phyloP scores from a whole-genome alignment of 129 eudicot species.

The Flaveria bidentis region DNA sequence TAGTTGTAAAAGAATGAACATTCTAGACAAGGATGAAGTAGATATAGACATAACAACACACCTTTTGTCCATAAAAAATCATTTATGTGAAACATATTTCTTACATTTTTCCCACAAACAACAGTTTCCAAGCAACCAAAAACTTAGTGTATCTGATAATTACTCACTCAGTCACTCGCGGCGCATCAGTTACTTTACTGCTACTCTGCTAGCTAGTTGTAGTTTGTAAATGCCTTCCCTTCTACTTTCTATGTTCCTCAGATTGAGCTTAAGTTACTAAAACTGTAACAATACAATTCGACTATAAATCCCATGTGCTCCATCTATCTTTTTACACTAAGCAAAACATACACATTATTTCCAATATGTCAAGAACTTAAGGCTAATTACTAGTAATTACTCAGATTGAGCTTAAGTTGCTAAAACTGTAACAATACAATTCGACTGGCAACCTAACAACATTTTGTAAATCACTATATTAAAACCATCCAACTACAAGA shows the following conservation, averaged over 20 bases:
- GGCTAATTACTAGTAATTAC: no score
- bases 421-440: no score
- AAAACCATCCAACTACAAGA: slow-evolving; percentile 5
- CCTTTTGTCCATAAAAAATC: background rate
- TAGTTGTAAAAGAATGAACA: background rate
- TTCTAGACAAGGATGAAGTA: background rate
- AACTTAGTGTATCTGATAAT: background rate
- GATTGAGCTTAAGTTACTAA: slow-evolving; percentile 3
- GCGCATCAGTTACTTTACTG: background rate
- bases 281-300: background rate
- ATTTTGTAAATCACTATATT: slow-evolving; percentile 10
- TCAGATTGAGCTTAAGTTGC: no score
- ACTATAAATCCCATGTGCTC: background rate
- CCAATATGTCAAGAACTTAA: background rate
- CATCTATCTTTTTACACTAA: slow-evolving; percentile 3
- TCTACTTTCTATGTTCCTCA: background rate
- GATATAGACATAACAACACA: background rate
- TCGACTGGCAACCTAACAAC: slow-evolving; percentile 13
- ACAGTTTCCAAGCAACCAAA: background rate
- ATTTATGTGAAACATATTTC: background rate
- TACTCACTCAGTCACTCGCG: slow-evolving; percentile 4
- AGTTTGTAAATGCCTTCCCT: background rate
- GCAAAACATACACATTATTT: background rate
- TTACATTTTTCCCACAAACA: background rate
- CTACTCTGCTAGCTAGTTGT: background rate